These are phyloP conservation scores for Zoysia matrella DNA, from an alignment of 202 grass and related monocot species.

Conservation along the genomic window DNA sequence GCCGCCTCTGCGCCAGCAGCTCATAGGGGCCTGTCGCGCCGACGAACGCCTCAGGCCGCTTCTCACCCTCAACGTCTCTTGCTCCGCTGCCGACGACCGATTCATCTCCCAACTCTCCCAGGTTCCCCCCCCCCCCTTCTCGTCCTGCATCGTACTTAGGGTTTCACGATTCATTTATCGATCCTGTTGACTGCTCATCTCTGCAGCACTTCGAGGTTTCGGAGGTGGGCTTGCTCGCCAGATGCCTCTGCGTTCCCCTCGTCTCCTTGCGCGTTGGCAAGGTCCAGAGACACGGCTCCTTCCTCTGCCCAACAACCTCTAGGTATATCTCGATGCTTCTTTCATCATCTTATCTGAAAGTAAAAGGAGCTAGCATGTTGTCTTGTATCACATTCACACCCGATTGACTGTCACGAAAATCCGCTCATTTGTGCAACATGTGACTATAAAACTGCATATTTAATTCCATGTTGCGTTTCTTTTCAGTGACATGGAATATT, in stretches of 20 bases:
- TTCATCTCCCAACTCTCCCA: constrained; percentile 83
- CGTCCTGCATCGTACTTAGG: background rate
- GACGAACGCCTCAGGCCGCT: constrained; percentile 74
- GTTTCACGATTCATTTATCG: constrained; percentile 1
- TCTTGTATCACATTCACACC: background rate
- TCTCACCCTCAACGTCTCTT: constrained; percentile 66
- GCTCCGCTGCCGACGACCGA: constrained; percentile 66
- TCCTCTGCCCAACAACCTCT: constrained; percentile 70
- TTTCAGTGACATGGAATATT: background rate
- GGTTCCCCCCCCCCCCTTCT: constrained; percentile 22
- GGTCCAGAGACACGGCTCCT: constrained; percentile 53
- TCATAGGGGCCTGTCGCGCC: constrained; percentile 82
- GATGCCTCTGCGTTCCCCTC: constrained; percentile 86
- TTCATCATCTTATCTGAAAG: background rate
- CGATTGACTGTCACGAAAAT: background rate
- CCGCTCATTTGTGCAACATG: background rate
- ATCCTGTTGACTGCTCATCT: background rate
- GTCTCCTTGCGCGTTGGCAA: constrained; percentile 87
- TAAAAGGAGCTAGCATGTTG: background rate
- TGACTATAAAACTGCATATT: background rate
- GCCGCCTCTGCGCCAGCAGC: constrained; percentile 58
- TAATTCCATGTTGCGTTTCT: background rate
- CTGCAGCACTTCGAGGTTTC: constrained; percentile 81
- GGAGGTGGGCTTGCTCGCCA: constrained; percentile 76
- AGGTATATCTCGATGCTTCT: constrained; percentile 40